A percentile compares a stretch with the other conserved stretches of the same genome.
Evolutionary conservation across 352 stramenopile genomes (phyloP).

Genomic region (Globisporangium emineosum): DNA sequence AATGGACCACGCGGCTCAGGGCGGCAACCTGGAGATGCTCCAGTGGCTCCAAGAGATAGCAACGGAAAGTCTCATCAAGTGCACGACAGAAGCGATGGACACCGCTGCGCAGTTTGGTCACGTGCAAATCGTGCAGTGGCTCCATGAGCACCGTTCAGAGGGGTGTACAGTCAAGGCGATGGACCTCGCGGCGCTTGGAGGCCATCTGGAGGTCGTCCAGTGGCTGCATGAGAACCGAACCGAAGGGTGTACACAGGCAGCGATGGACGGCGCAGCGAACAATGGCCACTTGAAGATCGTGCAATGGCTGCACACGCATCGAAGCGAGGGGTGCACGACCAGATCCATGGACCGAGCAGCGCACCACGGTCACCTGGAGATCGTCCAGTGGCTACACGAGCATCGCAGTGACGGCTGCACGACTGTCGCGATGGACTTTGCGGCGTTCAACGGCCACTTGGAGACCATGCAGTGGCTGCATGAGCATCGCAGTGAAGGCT

Average conservation of each 20-base stretch:
- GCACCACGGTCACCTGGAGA: neutral
- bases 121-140: neutral
- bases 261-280: neutral
- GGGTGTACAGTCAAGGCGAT: neutral
- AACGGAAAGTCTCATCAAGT: neutral
- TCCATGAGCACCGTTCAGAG: neutral
- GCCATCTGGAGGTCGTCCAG: neutral
- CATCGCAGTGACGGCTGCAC: constrained; percentile 7
- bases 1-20: neutral
- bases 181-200: neutral
- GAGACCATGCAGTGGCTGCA: constrained; percentile 10
- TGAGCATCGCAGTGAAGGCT: neutral
- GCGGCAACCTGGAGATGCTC: constrained; percentile 1
- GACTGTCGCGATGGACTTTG: constrained; percentile 1
- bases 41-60: constrained; percentile 1
- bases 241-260: neutral
- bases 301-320: constrained; percentile 2
- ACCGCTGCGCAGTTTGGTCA: neutral
- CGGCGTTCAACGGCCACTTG: neutral
- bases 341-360: constrained; percentile 4
- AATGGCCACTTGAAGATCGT: neutral
- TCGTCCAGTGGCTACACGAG: constrained; percentile 6
- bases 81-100: neutral
- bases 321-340: neutral
- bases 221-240: neutral